Base-by-base conservation (phyloP, 768 basidiomycete genomes). In the Ramaria rubella region DNA sequence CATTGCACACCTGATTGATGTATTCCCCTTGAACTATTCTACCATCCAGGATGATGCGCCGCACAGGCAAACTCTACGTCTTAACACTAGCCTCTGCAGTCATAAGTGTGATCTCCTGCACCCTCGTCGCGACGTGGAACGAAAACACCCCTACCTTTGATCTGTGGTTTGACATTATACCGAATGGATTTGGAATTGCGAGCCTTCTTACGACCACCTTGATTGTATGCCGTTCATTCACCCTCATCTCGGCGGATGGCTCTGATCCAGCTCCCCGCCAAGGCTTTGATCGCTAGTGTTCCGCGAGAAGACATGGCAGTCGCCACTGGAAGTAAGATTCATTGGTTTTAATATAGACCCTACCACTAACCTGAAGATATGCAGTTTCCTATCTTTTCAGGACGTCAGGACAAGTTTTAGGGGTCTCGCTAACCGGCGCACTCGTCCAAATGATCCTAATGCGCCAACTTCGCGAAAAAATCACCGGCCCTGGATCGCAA, bases 391-490 rank as follows among this genome's bases (percentile, higher is more conserved):
- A 98, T 70, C 77, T 96, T 48, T 95, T 94, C 76, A 77, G 94
- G 60, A 94, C 92, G 7, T 88, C 90, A 17, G 94, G 94, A 2
- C 95, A 97, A 74, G 96, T 96, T 21, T 78, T 97, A 53, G 96
- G 95, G 34, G 95, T 99, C 54, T 89, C 90, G 63, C 73, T 94
- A 45, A 85, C 85, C 62, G 90, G 92, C 21, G 87, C 92, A 0
- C 68, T 98, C 27, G 72, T 94, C 29, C 95, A 99, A 70, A 79
- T 81, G 5, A 77, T 95, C 34, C 76, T 99, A 36, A 72, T 85
- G 26, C 69, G 74, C 46, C 82, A 89, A 65, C 74, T 99, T 54
- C 80, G 81, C 56, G 71, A 77, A 59, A 79, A 85, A 51, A 94
- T 99, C 62, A 79, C 76, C 5, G 94, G 90, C 1, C 83, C 87